Evolutionary conservation across 2,329 filamentous ascomycete species (phyloP).

Genomic region (Monascus ruber): DNA sequence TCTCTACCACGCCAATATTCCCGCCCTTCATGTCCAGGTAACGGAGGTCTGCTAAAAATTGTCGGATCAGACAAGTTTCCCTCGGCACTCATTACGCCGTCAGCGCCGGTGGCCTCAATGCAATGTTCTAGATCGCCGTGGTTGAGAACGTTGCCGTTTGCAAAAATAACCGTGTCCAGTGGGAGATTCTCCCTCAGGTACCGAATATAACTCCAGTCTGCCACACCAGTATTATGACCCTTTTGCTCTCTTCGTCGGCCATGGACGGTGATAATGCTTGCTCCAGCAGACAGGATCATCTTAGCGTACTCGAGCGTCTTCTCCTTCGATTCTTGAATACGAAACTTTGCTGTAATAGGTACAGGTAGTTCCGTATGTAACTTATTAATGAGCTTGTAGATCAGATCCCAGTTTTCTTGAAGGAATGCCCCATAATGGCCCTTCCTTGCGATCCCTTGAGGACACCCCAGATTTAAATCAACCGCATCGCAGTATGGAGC

Average conservation of each 20-base stretch:
- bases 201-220: slow-evolving; percentile 79
- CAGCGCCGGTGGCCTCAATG: slow-evolving; percentile 71
- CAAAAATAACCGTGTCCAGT: slow-evolving; percentile 82
- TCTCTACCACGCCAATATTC: slow-evolving; percentile 80
- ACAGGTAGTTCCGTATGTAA: slow-evolving; percentile 67
- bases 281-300: slow-evolving; percentile 65
- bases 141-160: slow-evolving; percentile 87
- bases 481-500: slow-evolving; percentile 88
- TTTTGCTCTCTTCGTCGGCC: slow-evolving; percentile 84
- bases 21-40: slow-evolving; percentile 52
- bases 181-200: slow-evolving; percentile 76
- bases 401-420: slow-evolving; percentile 80
- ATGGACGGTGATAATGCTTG: slow-evolving; percentile 88
- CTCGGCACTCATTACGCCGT: slow-evolving; percentile 92
- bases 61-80: slow-evolving; percentile 86
- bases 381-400: slow-evolving; percentile 72
- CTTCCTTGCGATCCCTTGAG: slow-evolving; percentile 84
- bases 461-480: slow-evolving; percentile 90
- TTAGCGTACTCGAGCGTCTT: neutral
- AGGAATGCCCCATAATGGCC: slow-evolving; percentile 90
- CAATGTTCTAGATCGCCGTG: slow-evolving; percentile 66
- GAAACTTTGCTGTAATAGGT: slow-evolving; percentile 89
- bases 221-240: slow-evolving; percentile 84
- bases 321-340: slow-evolving; percentile 38
- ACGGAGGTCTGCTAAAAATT: slow-evolving; percentile 64